phyloP scores from a whole-genome alignment of 1,284 basidiomycete species.

The Inonotus obliquus region DNA sequence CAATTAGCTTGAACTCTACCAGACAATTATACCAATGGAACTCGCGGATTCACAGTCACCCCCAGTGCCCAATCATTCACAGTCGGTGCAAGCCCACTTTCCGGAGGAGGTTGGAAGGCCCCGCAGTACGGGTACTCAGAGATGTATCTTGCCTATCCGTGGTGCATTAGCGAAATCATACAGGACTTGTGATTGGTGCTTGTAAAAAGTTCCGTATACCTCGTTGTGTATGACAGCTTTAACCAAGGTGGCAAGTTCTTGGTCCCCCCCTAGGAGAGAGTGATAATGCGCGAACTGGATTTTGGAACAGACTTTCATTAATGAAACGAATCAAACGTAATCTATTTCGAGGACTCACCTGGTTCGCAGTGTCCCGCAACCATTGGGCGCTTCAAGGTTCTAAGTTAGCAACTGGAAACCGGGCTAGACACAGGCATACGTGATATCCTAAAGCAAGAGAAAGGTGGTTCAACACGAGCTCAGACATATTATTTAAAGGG shows the following conservation, averaged over 20 bases:
- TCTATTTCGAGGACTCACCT: constrained; percentile 35
- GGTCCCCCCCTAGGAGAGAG: constrained; percentile 49
- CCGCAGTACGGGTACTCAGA: constrained; percentile 70
- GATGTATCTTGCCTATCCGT: constrained; percentile 53
- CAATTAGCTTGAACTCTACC: neutral
- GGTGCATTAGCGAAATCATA: neutral
- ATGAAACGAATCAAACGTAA: neutral
- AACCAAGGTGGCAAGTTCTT: constrained; percentile 54
- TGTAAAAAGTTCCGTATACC: constrained; percentile 9
- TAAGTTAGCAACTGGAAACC: neutral
- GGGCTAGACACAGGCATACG: constrained; percentile 32
- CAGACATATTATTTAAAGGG: neutral
- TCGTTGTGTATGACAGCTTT: constrained; percentile 76
- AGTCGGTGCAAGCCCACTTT: constrained; percentile 57
- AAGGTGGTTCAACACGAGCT: neutral
- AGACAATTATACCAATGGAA: neutral
- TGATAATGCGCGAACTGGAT: constrained; percentile 66
- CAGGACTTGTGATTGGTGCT: neutral
- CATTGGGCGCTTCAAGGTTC: constrained; percentile 32
- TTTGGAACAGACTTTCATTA: neutral
- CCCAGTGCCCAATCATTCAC: constrained; percentile 62
- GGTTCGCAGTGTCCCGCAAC: constrained; percentile 75
- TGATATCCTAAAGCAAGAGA: constrained; percentile 52
- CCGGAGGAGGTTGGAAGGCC: constrained; percentile 71
- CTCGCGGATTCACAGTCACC: constrained; percentile 68